Base-by-base conservation (phyloP, 1,139 yeast species). In the Sugiyamaella sp. region DNA sequence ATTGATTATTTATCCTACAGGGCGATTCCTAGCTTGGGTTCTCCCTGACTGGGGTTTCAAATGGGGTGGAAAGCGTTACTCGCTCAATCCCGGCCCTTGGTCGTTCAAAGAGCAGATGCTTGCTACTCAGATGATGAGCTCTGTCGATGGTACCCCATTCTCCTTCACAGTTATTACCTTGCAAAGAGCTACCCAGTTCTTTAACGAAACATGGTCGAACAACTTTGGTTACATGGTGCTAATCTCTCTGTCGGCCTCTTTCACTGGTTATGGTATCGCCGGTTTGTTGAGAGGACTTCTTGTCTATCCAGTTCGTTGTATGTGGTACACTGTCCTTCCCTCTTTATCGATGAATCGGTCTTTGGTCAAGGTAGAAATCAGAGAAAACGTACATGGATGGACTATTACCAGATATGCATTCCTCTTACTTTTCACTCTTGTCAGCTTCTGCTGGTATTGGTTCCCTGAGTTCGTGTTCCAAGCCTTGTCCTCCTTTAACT, bases 21-120 rank as follows among this genome's bases (percentile, higher is more conserved):
- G 79, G 58, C 79, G 78, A 81, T 69, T 66, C 55, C 65, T 66
- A 46, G 80, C 79, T 65, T 74, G 67, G 51, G 22, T 61, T 12
- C 66, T 83, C 12, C 88, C 88, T 8, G 74, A 75, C 50, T 71
- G 75, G 74, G 76, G 74, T 17, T 65, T 80, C 63, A 74, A 61
- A 35, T 68, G 64, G 58, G 69, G 68, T 60, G 78, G 74, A 40
- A 65, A 59, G 53, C 70, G 71, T 53, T 54, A 67, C 62, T 66
- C 79, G 51, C 61, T 80, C 61, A 76, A 83, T 67, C 82, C 84
- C 1, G 84, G 84, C 4, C 82, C 82, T 3, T 85, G 88, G 86
- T 72, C 78, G 22, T 76, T 72, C 62, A 85, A 86, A 66, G 91
- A 85, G 64, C 88, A 85, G 72, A 80, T 82, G 83, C 71, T 81